phyloP scores from a whole-genome alignment of 257 asterid genomes.

The Fraxinus quadrangulata region DNA sequence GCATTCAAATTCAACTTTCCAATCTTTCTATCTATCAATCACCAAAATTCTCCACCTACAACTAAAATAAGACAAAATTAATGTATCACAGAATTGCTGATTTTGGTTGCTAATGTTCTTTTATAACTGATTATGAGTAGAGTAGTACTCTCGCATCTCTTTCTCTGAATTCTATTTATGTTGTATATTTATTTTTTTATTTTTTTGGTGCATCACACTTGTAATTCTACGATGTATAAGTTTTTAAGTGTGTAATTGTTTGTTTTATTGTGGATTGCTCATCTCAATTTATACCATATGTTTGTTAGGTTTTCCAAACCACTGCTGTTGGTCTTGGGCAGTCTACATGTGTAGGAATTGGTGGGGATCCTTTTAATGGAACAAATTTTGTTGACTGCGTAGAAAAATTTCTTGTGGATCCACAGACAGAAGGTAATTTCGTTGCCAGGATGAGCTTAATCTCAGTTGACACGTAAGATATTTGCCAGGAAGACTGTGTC shows the following conservation, averaged over 20 bases:
- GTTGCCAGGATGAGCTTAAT: neutral
- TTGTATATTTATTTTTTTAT: neutral
- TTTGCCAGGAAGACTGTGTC: neutral
- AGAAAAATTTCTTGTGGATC: slow-evolving; percentile 83
- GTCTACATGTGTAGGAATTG: slow-evolving; percentile 95
- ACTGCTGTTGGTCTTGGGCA: slow-evolving; percentile 99
- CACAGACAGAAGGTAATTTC: slow-evolving; percentile 89
- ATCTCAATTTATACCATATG: slow-evolving; percentile 22
- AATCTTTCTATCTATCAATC: neutral
- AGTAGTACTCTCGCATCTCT: neutral
- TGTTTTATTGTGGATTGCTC: slow-evolving; percentile 9
- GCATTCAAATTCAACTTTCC: neutral
- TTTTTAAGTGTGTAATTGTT: neutral
- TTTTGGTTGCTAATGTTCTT: slow-evolving; percentile 12
- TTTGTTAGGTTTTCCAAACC: slow-evolving; percentile 87
- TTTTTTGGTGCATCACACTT: neutral
- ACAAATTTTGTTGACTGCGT: slow-evolving; percentile 97
- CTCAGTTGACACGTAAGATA: neutral
- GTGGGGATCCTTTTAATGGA: slow-evolving; percentile 99
- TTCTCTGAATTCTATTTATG: neutral
- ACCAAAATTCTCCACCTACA: neutral
- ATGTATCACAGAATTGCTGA: neutral
- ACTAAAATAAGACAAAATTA: neutral
- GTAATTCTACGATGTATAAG: neutral
- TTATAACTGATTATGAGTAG: neutral